Evolutionary conservation across 2,329 filamentous ascomycete species (phyloP).

Genomic region (Nothophoma quercina): DNA sequence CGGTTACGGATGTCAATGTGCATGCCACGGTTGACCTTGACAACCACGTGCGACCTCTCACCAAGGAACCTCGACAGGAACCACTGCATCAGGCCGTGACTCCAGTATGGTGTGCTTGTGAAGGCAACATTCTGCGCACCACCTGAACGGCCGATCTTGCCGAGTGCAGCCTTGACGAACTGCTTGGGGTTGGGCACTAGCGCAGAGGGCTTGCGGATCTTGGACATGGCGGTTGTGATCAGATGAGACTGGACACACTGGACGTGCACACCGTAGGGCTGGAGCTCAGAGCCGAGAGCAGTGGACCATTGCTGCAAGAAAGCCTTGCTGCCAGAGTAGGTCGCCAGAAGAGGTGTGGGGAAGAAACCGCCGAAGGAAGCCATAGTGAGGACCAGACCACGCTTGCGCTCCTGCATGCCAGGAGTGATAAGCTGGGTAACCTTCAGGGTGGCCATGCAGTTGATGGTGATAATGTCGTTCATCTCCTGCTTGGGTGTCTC

Average conservation of each 20-base stretch:
- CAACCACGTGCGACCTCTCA: constrained; percentile 63
- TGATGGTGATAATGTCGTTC: constrained; percentile 90
- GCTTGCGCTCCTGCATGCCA: constrained; percentile 81
- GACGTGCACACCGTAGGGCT: constrained; percentile 82
- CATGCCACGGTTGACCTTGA: constrained; percentile 72
- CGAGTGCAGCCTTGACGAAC: constrained; percentile 80
- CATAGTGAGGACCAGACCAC: constrained; percentile 94
- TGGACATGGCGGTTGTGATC: constrained; percentile 96
- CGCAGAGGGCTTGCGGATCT: constrained; percentile 80
- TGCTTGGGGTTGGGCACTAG: constrained; percentile 81
- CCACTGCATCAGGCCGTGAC: constrained; percentile 88
- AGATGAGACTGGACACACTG: constrained; percentile 91
- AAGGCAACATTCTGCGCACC: constrained; percentile 80
- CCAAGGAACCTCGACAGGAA: constrained; percentile 69
- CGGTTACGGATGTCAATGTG: constrained; percentile 83
- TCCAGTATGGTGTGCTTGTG: constrained; percentile 94
- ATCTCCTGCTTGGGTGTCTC: constrained; percentile 82
- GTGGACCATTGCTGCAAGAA: constrained; percentile 97
- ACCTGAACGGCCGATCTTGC: constrained; percentile 80
- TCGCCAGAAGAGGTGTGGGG: constrained; percentile 90
- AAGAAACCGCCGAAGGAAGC: constrained; percentile 94
- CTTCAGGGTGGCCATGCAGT: constrained; percentile 88
- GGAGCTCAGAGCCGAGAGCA: constrained; percentile 82
- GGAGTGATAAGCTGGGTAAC: constrained; percentile 87
- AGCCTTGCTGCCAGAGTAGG: constrained; percentile 96